Evolutionary conservation across 495 filamentous ascomycete species (phyloP).

Genomic region (Podospora appendiculata): DNA sequence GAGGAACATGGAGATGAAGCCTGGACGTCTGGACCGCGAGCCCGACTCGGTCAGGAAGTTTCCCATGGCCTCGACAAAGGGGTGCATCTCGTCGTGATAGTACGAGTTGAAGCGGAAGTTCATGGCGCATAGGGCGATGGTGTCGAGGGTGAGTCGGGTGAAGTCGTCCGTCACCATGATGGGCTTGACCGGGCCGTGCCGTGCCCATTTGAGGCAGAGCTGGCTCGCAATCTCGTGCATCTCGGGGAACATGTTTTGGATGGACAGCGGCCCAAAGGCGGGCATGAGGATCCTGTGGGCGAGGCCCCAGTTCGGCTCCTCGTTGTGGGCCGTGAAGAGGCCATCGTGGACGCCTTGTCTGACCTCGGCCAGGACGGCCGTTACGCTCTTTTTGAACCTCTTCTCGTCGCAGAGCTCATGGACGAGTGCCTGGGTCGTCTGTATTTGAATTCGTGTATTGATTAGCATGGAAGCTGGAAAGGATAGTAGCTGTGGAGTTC

Average conservation of each 20-base stretch:
- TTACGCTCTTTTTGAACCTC: slow-evolving; percentile 52
- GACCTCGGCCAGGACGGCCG: slow-evolving; percentile 35
- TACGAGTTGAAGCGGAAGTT: slow-evolving; percentile 69
- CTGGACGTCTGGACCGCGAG: slow-evolving; percentile 40
- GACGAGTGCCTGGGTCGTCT: slow-evolving; percentile 41
- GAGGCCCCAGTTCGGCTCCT: slow-evolving; percentile 60
- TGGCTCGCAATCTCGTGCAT: slow-evolving; percentile 71
- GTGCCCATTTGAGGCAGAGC: slow-evolving; percentile 68
- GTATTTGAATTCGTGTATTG: not conserved
- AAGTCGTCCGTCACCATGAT: slow-evolving; percentile 65
- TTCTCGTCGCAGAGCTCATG: slow-evolving; percentile 64
- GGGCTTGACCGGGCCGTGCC: slow-evolving; percentile 46
- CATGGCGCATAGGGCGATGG: slow-evolving; percentile 67
- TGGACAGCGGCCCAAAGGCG: slow-evolving; percentile 63
- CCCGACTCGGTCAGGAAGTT: slow-evolving; percentile 50
- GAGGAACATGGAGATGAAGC: slow-evolving; percentile 42
- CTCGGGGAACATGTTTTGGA: slow-evolving; percentile 63
- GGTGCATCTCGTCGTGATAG: slow-evolving; percentile 58
- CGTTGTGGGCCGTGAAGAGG: slow-evolving; percentile 57
- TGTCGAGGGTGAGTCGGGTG: slow-evolving; percentile 66
- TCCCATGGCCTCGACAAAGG: slow-evolving; percentile 60
- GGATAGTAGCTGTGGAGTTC: not conserved
- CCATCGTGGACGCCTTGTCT: slow-evolving; percentile 56
- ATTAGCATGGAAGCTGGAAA: not conserved
- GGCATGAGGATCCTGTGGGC: slow-evolving; percentile 62